A percentile compares a stretch with the other conserved stretches of the same genome.
These are phyloP conservation scores for Trichoderma gracile DNA, from an alignment of 2,329 filamentous ascomycete genomes.

Conservation along the genomic window DNA sequence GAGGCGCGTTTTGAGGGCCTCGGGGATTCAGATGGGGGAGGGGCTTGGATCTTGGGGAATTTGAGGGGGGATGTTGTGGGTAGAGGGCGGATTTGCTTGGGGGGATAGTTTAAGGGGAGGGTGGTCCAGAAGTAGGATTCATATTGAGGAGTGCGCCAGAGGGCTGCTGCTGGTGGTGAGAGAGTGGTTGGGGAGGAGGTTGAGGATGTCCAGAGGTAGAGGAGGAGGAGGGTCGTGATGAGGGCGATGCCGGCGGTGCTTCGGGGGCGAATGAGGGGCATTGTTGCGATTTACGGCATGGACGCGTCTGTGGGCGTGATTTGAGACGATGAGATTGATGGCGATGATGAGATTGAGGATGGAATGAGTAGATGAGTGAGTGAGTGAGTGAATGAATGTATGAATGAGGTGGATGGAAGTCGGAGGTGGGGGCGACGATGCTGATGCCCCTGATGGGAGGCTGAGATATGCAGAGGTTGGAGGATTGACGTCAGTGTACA, in stretches of 20 bases:
- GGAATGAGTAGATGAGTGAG: neutral
- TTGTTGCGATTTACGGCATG: neutral
- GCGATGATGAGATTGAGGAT: neutral
- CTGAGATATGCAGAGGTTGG: neutral
- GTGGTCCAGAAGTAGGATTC: conserved; percentile 36
- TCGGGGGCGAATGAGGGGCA: conserved; percentile 8
- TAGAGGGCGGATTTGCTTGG: conserved; percentile 34
- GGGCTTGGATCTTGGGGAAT: conserved; percentile 40
- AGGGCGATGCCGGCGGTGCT: conserved; percentile 22
- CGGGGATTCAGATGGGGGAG: conserved; percentile 33
- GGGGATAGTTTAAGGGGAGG: conserved; percentile 35
- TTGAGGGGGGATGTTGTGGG: conserved; percentile 34
- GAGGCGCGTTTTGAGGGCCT: conserved; percentile 20
- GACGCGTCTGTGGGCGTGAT: neutral
- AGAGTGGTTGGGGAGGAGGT: neutral
- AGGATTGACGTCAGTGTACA: neutral
- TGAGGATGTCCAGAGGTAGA: conserved; percentile 19
- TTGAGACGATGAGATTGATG: neutral
- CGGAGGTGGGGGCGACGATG: too few species aligned
- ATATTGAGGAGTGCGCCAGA: conserved; percentile 32
- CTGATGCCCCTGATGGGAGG: too few species aligned
- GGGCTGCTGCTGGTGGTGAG: neutral
- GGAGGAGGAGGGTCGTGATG: conserved; percentile 6
- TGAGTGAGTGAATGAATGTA: neutral
- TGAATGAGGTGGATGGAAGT: too few species aligned